Evolutionary conservation across 345 rosid genomes (phyloP).

Genomic region (Dipteronia sinensis): DNA sequence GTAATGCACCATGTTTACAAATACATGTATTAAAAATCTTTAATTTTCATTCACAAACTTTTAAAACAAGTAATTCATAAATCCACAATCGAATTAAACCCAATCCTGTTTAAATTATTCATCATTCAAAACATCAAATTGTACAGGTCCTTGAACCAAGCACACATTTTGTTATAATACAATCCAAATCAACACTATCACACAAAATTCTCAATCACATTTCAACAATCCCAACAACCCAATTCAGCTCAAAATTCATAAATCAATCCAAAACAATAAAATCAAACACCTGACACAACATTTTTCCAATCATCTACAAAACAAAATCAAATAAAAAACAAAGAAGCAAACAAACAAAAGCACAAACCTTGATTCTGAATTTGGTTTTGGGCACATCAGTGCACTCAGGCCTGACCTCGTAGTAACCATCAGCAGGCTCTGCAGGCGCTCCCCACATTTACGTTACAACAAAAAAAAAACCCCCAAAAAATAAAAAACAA

Average conservation of each 20-base stretch:
- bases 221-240: background rate
- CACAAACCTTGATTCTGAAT: slow-evolving; percentile 89
- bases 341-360: background rate
- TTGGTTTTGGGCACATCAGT: slow-evolving; percentile 84
- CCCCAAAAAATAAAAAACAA: background rate
- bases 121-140: background rate
- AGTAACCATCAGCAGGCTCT: slow-evolving; percentile 85
- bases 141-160: background rate
- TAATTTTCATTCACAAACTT: background rate
- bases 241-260: background rate
- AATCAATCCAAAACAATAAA: slow-evolving; percentile 5
- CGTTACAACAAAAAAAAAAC: slow-evolving; percentile 19
- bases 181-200: slow-evolving; percentile 8
- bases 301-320: slow-evolving; percentile 7
- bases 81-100: background rate
- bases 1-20: background rate
- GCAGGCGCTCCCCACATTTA: slow-evolving; percentile 75
- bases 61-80: background rate
- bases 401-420: slow-evolving; percentile 91
- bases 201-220: background rate
- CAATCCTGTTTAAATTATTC: background rate
- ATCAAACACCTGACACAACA: background rate
- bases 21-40: background rate
- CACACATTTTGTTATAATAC: background rate
- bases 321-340: slow-evolving; percentile 10